phyloP scores from a whole-genome alignment of 2,329 filamentous ascomycete species.

The Aspergillus novoparasiticus region DNA sequence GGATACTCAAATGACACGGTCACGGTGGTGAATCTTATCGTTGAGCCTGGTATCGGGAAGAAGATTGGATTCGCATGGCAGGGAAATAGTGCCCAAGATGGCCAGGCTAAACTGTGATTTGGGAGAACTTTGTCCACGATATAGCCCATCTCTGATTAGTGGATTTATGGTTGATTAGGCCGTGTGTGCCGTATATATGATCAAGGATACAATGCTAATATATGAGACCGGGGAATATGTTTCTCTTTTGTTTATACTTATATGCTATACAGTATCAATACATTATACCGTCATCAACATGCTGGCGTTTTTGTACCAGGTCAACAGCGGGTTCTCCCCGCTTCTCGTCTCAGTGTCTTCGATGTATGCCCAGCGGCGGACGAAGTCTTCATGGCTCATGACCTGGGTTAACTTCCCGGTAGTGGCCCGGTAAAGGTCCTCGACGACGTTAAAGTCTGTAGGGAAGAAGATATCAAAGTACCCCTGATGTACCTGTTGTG shows the following conservation, averaged over 20 bases:
- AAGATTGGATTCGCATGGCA: conserved; percentile 42
- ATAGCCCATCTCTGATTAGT: neutral
- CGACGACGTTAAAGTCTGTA: conserved; percentile 88
- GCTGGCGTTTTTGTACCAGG: conserved; percentile 94
- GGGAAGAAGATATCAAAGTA: conserved; percentile 99
- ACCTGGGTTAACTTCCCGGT: conserved; percentile 90
- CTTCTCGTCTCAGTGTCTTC: conserved; percentile 86
- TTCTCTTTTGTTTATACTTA: neutral
- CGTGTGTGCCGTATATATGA: neutral
- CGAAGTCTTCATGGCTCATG: conserved; percentile 84
- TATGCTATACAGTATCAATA: neutral
- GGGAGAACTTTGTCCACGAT: neutral
- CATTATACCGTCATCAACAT: conserved; percentile 79
- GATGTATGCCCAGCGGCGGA: conserved; percentile 84
- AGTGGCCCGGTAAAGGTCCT: conserved; percentile 88
- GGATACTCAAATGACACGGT: conserved; percentile 52
- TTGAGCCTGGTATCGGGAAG: conserved; percentile 54
- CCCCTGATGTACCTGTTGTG: conserved; percentile 81
- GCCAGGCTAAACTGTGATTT: conserved; percentile 26
- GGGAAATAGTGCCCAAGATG: conserved; percentile 27
- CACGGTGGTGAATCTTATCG: conserved; percentile 58
- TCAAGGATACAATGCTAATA: neutral
- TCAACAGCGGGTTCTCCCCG: conserved; percentile 90
- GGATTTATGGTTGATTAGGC: neutral
- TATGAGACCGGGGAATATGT: conserved; percentile 9